Conservation (phyloP, 495 filamentous ascomycete species). For the Schizothecium vesticola region DNA sequence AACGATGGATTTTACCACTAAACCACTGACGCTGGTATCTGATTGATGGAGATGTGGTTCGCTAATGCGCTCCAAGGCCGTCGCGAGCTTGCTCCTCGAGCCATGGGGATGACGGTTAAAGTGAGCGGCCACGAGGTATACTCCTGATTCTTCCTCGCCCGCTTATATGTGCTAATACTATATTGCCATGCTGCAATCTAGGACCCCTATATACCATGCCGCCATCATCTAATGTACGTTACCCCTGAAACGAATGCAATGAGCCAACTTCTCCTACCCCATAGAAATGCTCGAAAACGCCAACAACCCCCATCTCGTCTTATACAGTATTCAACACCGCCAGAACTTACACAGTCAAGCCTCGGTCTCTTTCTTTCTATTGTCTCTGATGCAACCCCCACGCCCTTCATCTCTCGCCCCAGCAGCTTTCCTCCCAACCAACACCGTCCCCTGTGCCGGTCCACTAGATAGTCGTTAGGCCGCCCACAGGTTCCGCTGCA, state of each 20-base stretch:
- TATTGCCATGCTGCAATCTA: neutral
- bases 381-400: neutral
- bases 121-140: neutral
- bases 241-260: neutral
- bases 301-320: neutral
- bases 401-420: neutral
- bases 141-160: neutral
- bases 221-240: neutral
- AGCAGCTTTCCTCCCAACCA: neutral
- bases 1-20: neutral
- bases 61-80: neutral
- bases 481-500: conserved; percentile 2
- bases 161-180: neutral
- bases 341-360: no score
- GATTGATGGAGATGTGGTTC: neutral
- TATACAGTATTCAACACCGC: no score
- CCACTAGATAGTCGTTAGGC: neutral
- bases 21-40: neutral
- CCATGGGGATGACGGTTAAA: neutral
- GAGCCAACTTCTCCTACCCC: neutral
- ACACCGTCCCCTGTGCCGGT: neutral
- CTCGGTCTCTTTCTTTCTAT: neutral
- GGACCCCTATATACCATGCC: neutral
- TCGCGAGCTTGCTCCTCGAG: neutral
- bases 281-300: neutral